phyloP scores from a whole-genome alignment of 345 rosid genomes.

The Ricinus communis region DNA sequence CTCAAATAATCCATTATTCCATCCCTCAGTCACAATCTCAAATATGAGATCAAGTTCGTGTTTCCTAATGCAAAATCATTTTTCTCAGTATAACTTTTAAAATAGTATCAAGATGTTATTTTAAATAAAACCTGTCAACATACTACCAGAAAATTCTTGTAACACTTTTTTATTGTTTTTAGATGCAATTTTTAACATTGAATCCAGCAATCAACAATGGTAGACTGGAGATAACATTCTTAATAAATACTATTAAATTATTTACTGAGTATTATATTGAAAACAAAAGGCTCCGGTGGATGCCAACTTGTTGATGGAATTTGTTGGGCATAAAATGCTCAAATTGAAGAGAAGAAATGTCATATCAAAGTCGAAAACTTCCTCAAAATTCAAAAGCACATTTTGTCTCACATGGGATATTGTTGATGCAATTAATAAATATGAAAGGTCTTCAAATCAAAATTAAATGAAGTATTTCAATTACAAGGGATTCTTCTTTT shows the following conservation, averaged over 20 bases:
- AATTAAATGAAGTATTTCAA: neutral
- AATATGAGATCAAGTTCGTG: too few relatives aligned
- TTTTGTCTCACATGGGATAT: neutral
- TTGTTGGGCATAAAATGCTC: neutral
- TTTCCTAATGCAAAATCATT: too few relatives aligned
- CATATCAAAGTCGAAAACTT: slow-evolving; percentile 4
- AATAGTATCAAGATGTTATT: too few relatives aligned
- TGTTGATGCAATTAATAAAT: too few relatives aligned
- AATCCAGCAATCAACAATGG: neutral
- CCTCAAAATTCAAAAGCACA: neutral
- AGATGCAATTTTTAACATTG: too few relatives aligned
- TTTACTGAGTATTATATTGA: too few relatives aligned
- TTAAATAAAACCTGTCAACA: too few relatives aligned
- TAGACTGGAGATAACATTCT: neutral
- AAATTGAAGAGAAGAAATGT: neutral
- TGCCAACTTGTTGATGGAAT: slow-evolving; percentile 3
- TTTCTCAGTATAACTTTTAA: too few relatives aligned
- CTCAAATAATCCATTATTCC: too few relatives aligned
- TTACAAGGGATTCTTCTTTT: neutral
- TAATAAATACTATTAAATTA: neutral
- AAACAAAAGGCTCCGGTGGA: neutral
- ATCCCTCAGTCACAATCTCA: too few relatives aligned
- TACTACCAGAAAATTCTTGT: too few relatives aligned
- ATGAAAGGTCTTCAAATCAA: neutral
- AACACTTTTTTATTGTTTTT: too few relatives aligned